A percentile compares a stretch with the other conserved stretches of the same genome.
Conservation (phyloP, 2,329 filamentous ascomycete species). For the Aspergillus pseudoviridinutans region DNA sequence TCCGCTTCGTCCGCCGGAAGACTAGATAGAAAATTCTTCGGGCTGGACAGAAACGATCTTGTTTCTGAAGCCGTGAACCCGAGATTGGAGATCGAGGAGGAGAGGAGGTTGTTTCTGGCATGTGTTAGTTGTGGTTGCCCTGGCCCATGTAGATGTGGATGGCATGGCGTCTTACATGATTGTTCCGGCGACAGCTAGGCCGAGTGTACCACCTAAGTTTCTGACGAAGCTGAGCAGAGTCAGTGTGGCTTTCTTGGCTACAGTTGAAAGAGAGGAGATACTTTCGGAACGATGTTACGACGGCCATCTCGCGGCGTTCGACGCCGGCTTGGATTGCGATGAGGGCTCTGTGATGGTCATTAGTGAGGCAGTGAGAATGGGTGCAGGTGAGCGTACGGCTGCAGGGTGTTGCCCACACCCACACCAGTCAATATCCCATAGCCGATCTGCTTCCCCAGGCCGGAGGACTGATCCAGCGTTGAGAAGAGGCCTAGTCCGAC, state of each 20-base stretch:
- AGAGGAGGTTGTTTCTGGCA: constrained; percentile 28
- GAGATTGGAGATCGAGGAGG: constrained; percentile 23
- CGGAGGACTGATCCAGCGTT: constrained; percentile 46
- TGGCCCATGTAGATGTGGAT: no score
- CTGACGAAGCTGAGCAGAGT: constrained; percentile 33
- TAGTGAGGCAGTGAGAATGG: not conserved
- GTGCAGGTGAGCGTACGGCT: constrained; percentile 32
- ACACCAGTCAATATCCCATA: constrained; percentile 52
- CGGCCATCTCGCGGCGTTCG: constrained; percentile 37
- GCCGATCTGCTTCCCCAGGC: constrained; percentile 52
- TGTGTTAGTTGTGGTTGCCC: not conserved
- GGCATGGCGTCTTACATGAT: constrained; percentile 31
- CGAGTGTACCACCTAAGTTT: constrained; percentile 40
- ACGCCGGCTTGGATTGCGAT: constrained; percentile 41
- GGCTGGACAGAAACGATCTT: constrained; percentile 27
- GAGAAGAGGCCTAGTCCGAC: constrained; percentile 52
- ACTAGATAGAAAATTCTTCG: constrained; percentile 25
- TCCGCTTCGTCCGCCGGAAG: constrained; percentile 21
- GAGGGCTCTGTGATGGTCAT: constrained; percentile 18
- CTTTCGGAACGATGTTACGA: constrained; percentile 37
- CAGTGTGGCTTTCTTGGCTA: not conserved
- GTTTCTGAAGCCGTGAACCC: constrained; percentile 18
- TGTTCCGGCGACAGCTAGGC: constrained; percentile 38
- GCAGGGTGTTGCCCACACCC: constrained; percentile 51
- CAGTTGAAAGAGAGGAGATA: constrained; percentile 5